Conservation (phyloP, 2,329 filamentous ascomycete genomes). For the Fusarium albosuccineum region DNA sequence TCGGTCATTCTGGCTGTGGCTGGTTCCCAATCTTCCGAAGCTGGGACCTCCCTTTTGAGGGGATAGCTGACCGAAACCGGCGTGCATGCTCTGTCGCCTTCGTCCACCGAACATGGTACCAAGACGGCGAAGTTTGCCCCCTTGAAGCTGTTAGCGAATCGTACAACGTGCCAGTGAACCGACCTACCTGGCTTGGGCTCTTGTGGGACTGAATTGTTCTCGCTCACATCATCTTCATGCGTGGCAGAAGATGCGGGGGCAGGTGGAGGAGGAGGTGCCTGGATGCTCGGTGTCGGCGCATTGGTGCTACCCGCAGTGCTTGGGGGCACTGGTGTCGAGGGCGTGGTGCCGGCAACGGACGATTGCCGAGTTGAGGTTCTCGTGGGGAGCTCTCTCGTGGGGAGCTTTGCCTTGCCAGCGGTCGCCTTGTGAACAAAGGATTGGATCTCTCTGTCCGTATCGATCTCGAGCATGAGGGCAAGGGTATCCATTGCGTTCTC, state of each 20-base stretch:
- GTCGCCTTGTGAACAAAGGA: slow-evolving; percentile 69
- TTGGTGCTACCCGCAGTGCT: slow-evolving; percentile 44
- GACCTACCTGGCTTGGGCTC: slow-evolving; percentile 55
- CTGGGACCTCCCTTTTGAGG: slow-evolving; percentile 64
- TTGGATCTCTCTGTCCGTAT: slow-evolving; percentile 88
- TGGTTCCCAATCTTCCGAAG: slow-evolving; percentile 74
- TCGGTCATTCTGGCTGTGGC: slow-evolving; percentile 63
- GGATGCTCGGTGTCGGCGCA: slow-evolving; percentile 23
- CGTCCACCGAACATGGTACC: slow-evolving; percentile 76
- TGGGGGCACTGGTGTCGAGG: slow-evolving; percentile 44
- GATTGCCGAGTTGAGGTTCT: slow-evolving; percentile 59
- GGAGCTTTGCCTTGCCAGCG: slow-evolving; percentile 54
- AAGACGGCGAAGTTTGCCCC: slow-evolving; percentile 72
- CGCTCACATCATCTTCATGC: slow-evolving; percentile 55
- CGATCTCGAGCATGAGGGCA: slow-evolving; percentile 85
- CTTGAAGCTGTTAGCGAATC: slow-evolving; percentile 48
- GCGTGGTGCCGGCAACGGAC: slow-evolving; percentile 49
- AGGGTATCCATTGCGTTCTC: slow-evolving; percentile 83
- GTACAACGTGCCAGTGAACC: neutral
- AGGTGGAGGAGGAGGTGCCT: slow-evolving; percentile 27
- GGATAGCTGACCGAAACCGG: slow-evolving; percentile 69
- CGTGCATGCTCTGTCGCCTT: slow-evolving; percentile 75
- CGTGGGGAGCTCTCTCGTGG: slow-evolving; percentile 54
- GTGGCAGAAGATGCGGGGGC: slow-evolving; percentile 35
- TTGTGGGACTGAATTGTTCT: slow-evolving; percentile 54